Evolutionary conservation across 495 filamentous ascomycete species (phyloP), one percentile per base, ranked within the genome.

Genomic region (Podospora anserina): DNA sequence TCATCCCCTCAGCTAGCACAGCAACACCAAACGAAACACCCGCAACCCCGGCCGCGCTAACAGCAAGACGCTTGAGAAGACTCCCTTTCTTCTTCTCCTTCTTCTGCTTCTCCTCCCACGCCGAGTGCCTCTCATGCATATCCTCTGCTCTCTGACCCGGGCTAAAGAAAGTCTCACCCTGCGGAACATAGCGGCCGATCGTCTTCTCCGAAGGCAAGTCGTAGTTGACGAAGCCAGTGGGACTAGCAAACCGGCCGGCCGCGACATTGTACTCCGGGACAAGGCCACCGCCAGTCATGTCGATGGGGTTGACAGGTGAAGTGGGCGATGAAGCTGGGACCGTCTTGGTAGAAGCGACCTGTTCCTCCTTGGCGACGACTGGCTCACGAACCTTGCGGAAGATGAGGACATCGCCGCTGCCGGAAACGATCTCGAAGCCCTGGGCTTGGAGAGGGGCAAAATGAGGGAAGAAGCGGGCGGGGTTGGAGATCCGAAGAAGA

Each of bases 361-460:
- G 1, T 2, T 11, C 1, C 9, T 53, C 30, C 44, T 70, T 66
- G n/a, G 72, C 44, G 1, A 66, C n/a, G 19, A 63, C 64, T 30
- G 69, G 64, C 11, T 79, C 79, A 16, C 80, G 75, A 15, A 84
- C 77, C 72, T 91, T 90, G 66, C 86, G 86, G 72, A 94, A 92
- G 0, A 95, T 86, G 19, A 94, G 82, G 7, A 94, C 82, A 73
- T 94, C 86, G 5, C 84, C 86, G 66, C 85, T 83, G 6, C 90
- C 90, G 4, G 88, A 88, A 11, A 90, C 86, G 66, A 94, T 90
- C 64, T 91, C 89, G 69, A 89, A 94, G 2, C 91, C 92, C 55
- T 90, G 82, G 13, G 82, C 76, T 70, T 89, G 82, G 68, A 95
- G 84, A 18, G 82, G 78, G 2, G 80, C 81, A 60, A 94, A 88